phyloP scores from a whole-genome alignment of 805 yeast genomes.

The Teunomyces lycoperdinae region DNA sequence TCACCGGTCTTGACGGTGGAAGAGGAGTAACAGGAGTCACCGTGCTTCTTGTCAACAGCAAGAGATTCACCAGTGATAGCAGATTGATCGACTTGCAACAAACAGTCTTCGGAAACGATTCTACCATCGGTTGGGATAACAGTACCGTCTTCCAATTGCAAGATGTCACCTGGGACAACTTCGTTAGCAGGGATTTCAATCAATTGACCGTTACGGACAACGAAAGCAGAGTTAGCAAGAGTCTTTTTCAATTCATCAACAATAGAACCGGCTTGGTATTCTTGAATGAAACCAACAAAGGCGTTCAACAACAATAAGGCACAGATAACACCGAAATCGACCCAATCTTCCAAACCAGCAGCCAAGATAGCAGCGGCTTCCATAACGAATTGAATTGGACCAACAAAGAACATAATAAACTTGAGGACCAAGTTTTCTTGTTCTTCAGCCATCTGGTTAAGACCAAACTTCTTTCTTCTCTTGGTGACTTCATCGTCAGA shows the following conservation, averaged over 20 bases:
- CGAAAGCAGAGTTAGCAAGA: conserved; percentile 83
- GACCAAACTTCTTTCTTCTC: conserved; percentile 89
- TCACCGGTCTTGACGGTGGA: conserved; percentile 96
- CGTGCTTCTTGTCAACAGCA: conserved; percentile 88
- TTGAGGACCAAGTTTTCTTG: conserved; percentile 74
- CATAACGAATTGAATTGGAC: conserved; percentile 97
- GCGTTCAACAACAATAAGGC: conserved; percentile 86
- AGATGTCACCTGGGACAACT: conserved; percentile 92
- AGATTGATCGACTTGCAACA: conserved; percentile 92
- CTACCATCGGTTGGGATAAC: conserved; percentile 94
- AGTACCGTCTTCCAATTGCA: conserved; percentile 89
- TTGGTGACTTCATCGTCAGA: conserved; percentile 70
- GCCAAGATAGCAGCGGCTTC: conserved; percentile 95
- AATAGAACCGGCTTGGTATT: conserved; percentile 97
- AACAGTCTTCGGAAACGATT: conserved; percentile 78
- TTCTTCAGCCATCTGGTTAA: conserved; percentile 89
- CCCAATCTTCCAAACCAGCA: conserved; percentile 97
- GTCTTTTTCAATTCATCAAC: conserved; percentile 96
- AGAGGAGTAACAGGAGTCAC: conserved; percentile 86
- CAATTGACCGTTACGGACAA: conserved; percentile 77
- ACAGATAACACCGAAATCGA: conserved; percentile 96
- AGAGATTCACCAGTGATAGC: conserved; percentile 97
- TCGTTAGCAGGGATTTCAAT: conserved; percentile 78
- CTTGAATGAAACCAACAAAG: conserved; percentile 93
- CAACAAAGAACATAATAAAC: conserved; percentile 84